Evolutionary conservation across 768 basidiomycete genomes (phyloP).

Genomic region (Lactarius vividus): DNA sequence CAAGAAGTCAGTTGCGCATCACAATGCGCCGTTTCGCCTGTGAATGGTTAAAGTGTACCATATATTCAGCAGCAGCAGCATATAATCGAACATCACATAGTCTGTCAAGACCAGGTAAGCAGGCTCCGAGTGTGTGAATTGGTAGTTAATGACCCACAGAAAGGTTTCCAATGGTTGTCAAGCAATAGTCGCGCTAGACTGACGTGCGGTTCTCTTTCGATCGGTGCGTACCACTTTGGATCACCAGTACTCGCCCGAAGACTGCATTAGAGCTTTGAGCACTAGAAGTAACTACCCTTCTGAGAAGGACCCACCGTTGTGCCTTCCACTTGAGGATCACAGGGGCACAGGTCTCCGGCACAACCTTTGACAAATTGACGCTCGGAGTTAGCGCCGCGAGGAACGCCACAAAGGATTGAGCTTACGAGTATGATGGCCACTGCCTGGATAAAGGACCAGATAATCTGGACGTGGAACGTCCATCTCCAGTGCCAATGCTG

Average conservation of each 20-base stretch:
- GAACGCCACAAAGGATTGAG: background rate
- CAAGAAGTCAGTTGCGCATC: background rate
- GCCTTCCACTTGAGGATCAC: conserved; percentile 62
- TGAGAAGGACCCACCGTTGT: conserved; percentile 38
- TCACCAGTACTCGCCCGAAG: conserved; percentile 57
- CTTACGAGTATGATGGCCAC: conserved; percentile 51
- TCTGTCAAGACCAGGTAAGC: conserved; percentile 38
- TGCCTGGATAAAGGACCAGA: conserved; percentile 62
- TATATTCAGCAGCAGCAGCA: conserved; percentile 67
- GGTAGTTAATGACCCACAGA: conserved; percentile 47
- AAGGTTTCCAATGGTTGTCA: conserved; percentile 66
- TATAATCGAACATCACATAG: conserved; percentile 63
- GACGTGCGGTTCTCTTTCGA: conserved; percentile 47
- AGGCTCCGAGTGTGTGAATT: background rate
- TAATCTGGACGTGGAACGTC: conserved; percentile 70
- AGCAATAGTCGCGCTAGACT: conserved; percentile 47
- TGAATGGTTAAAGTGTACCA: conserved; percentile 47
- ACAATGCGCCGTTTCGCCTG: background rate
- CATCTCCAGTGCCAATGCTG: conserved; percentile 67
- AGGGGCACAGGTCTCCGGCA: conserved; percentile 72
- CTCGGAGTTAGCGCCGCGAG: background rate
- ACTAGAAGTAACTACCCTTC: background rate
- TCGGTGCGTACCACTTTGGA: conserved; percentile 51
- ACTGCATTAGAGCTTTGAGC: conserved; percentile 32
- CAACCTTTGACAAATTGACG: conserved; percentile 40